These are phyloP conservation scores for Zoysia matrella DNA, from an alignment of 202 grass and related monocot genomes.

Conservation along the genomic window DNA sequence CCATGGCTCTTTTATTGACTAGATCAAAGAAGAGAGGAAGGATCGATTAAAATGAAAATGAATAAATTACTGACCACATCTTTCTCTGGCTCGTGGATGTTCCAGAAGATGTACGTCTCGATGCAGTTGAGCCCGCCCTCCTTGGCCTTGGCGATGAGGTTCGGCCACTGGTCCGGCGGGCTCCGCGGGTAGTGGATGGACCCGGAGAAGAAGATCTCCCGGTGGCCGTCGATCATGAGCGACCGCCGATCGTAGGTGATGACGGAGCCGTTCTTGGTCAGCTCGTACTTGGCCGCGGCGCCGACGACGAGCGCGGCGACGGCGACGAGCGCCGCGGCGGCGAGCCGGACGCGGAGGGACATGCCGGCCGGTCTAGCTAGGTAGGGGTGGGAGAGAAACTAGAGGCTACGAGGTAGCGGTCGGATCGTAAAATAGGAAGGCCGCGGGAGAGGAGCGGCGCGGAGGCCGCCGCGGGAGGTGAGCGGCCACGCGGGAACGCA, in stretches of 20 bases:
- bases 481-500: constrained; percentile 41
- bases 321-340: constrained; percentile 3
- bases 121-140: constrained; percentile 78
- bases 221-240: constrained; percentile 67
- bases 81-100: constrained; percentile 66
- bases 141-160: constrained; percentile 66
- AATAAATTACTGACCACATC: constrained; percentile 29
- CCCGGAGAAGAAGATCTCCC: constrained; percentile 78
- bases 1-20: no score
- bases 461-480: neutral
- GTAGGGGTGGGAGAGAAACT: neutral
- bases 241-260: constrained; percentile 76
- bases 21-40: neutral
- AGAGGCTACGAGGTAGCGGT: constrained; percentile 11
- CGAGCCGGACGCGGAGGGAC: constrained; percentile 44
- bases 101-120: constrained; percentile 88
- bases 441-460: neutral
- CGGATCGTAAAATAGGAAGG: constrained; percentile 43
- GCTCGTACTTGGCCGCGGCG: constrained; percentile 10
- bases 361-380: neutral
- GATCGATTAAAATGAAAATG: neutral
- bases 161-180: constrained; percentile 67
- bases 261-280: constrained; percentile 40
- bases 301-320: constrained; percentile 1
- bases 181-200: constrained; percentile 88